A percentile compares a stretch with the other conserved stretches of the same genome.
phyloP scores from a whole-genome alignment of 176 grass and related monocot species.

The Cenchrus fungigraminus region DNA sequence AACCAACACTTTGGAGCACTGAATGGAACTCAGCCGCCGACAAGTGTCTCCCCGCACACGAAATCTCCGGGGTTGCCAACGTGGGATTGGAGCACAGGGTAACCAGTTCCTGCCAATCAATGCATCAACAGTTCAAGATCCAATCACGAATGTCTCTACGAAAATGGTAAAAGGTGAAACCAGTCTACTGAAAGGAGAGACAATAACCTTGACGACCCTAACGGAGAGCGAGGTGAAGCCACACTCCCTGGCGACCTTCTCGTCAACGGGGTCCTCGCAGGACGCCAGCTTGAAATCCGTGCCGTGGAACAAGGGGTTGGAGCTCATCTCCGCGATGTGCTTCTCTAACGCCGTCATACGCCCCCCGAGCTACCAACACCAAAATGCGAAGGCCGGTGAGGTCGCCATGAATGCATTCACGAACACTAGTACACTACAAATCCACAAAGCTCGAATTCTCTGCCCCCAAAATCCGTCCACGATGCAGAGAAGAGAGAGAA shows the following conservation, averaged over 20 bases:
- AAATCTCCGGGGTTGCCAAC: slow-evolving; percentile 52
- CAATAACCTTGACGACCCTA: slow-evolving; percentile 72
- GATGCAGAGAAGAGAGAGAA: neutral
- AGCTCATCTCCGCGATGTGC: slow-evolving; percentile 74
- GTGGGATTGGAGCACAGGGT: slow-evolving; percentile 69
- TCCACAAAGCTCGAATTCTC: neutral
- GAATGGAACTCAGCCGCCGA: slow-evolving; percentile 76
- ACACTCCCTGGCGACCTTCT: slow-evolving; percentile 69
- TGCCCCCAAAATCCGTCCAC: neutral
- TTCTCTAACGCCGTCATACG: slow-evolving; percentile 76
- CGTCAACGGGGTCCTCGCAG: slow-evolving; percentile 67
- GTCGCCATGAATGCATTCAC: neutral
- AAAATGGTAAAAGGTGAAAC: neutral
- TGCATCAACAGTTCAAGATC: slow-evolving; percentile 18
- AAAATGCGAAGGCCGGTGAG: slow-evolving; percentile 13
- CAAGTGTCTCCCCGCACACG: slow-evolving; percentile 65
- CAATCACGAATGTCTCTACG: neutral
- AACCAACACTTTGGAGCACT: slow-evolving; percentile 67
- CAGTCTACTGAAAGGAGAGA: neutral
- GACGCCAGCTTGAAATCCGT: slow-evolving; percentile 92
- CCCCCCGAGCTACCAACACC: slow-evolving; percentile 69
- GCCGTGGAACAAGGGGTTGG: slow-evolving; percentile 61
- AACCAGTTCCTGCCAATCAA: slow-evolving; percentile 77
- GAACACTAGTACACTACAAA: neutral
- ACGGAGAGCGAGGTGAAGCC: slow-evolving; percentile 86